These are phyloP conservation scores for Lyophyllum shimeji DNA, from an alignment of 768 basidiomycete species.

Conservation along the genomic window DNA sequence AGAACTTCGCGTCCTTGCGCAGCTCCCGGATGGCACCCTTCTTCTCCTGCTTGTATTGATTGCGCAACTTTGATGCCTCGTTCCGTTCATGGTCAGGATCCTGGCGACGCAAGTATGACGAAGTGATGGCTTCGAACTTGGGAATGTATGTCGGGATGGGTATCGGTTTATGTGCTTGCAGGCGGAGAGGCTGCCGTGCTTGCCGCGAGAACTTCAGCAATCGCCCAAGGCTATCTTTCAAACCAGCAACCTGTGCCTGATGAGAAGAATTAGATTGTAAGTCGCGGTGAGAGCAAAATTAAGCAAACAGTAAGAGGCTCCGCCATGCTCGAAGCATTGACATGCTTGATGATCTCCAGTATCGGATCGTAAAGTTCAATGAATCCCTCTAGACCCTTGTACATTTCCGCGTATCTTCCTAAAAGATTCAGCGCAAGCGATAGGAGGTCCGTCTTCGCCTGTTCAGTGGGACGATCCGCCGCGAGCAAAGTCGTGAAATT, in stretches of 20 bases:
- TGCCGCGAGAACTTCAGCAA: conserved; percentile 73
- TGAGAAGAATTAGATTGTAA: conserved; percentile 11
- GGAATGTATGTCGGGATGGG: conserved; percentile 93
- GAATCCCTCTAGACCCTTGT: conserved; percentile 79
- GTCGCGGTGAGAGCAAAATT: conserved; percentile 5
- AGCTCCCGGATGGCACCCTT: conserved; percentile 97
- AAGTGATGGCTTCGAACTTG: conserved; percentile 81
- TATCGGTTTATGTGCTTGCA: conserved; percentile 95
- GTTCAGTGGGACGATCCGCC: conserved; percentile 41
- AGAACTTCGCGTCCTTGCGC: conserved; percentile 91
- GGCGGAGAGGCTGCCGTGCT: conserved; percentile 71
- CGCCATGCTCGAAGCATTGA: conserved; percentile 48
- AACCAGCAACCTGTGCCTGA: conserved; percentile 47
- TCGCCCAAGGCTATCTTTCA: conserved; percentile 52
- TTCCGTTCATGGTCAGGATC: conserved; percentile 94
- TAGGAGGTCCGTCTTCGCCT: conserved; percentile 74
- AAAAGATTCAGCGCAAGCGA: conserved; percentile 62
- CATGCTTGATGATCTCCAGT: conserved; percentile 49
- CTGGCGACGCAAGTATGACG: conserved; percentile 72
- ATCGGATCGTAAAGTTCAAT: conserved; percentile 83
- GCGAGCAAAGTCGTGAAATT: conserved; percentile 46
- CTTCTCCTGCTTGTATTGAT: conserved; percentile 90
- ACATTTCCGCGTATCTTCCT: conserved; percentile 68
- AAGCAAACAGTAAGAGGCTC: conserved; percentile 53
- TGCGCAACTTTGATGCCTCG: conserved; percentile 80